Percentiles rank a stretch among this genome's conserved stretches.
phyloP scores from a whole-genome alignment of 352 stramenopile species.

The Globisporangium carolinianum region DNA sequence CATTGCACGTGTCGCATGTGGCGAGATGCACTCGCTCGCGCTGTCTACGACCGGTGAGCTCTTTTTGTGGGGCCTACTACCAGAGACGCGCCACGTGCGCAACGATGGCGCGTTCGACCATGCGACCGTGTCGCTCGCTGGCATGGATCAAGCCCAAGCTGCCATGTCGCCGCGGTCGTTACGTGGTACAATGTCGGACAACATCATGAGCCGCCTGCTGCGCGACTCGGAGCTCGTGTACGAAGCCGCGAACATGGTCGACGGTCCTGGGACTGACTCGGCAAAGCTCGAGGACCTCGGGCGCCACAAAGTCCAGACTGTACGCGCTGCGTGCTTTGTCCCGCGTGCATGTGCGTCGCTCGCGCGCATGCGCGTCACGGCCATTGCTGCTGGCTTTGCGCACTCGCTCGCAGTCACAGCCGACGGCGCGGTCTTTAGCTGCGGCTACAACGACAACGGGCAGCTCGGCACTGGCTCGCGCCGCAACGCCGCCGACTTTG shows the following conservation, averaged over 20 bases:
- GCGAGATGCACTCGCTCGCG: constrained; percentile 70
- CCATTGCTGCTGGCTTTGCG: constrained; percentile 60
- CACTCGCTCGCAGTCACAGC: constrained; percentile 62
- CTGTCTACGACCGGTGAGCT: constrained; percentile 48
- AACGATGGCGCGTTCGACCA: constrained; percentile 45
- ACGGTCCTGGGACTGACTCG: constrained; percentile 15
- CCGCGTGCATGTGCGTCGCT: constrained; percentile 37
- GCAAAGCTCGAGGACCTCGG: constrained; percentile 15
- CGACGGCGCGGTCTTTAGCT: constrained; percentile 51
- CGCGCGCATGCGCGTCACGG: constrained; percentile 34
- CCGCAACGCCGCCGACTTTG: constrained; percentile 60
- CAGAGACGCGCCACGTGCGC: constrained; percentile 37
- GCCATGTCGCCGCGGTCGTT: constrained; percentile 16
- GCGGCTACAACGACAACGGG: constrained; percentile 82
- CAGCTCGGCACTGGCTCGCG: constrained; percentile 61
- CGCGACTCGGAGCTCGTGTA: constrained; percentile 65
- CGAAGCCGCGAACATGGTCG: constrained; percentile 30
- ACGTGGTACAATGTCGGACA: constrained; percentile 26
- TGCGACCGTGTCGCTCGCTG: constrained; percentile 47
- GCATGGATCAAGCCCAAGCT: constrained; percentile 24
- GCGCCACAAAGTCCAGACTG: constrained; percentile 45
- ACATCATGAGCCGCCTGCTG: constrained; percentile 55
- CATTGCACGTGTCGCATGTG: constrained; percentile 62
- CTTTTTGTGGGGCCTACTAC: constrained; percentile 73
- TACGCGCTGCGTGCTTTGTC: constrained; percentile 42